Conservation (phyloP, 1,284 basidiomycete species). For the Rhodotorula mucilaginosa region DNA sequence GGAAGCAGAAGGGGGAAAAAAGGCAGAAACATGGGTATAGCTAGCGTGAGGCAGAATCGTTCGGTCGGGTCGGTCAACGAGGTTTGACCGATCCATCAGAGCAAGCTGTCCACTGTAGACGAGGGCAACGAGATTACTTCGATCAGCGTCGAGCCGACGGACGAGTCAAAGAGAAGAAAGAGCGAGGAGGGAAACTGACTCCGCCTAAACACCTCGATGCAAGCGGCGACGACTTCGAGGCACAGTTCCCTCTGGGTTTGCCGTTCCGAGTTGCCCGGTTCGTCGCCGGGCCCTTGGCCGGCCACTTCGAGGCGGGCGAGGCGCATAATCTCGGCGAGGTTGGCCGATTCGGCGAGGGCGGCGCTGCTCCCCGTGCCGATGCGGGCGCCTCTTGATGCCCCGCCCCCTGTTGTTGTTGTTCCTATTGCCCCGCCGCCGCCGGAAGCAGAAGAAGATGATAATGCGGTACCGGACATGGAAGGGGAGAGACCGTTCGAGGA, state of each 20-base stretch:
- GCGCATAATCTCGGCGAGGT: constrained; percentile 72
- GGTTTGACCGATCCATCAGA: background rate
- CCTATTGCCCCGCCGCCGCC: constrained; percentile 25
- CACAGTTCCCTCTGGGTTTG: constrained; percentile 63
- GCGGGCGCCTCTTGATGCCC: background rate
- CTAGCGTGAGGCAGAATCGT: background rate
- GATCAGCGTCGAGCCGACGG: background rate
- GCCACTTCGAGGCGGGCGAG: constrained; percentile 63
- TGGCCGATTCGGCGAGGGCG: constrained; percentile 55
- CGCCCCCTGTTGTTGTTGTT: background rate
- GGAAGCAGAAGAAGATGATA: constrained; percentile 20
- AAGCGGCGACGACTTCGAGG: constrained; percentile 84
- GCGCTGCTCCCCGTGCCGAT: constrained; percentile 46
- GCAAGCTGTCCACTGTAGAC: constrained; percentile 1
- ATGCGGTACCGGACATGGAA: constrained; percentile 9
- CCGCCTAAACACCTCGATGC: constrained; percentile 67
- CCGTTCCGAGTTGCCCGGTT: constrained; percentile 19
- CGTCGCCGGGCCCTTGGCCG: constrained; percentile 20
- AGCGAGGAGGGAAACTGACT: constrained; percentile 2
- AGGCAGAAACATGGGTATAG: background rate
- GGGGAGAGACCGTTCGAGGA: constrained; percentile 3
- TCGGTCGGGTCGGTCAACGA: background rate
- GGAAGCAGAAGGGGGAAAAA: background rate
- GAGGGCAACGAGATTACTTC: background rate
- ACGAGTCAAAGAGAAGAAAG: background rate